Evolutionary conservation across 2,329 filamentous ascomycete genomes (phyloP).

Genomic region (Ampelomyces quisqualis): DNA sequence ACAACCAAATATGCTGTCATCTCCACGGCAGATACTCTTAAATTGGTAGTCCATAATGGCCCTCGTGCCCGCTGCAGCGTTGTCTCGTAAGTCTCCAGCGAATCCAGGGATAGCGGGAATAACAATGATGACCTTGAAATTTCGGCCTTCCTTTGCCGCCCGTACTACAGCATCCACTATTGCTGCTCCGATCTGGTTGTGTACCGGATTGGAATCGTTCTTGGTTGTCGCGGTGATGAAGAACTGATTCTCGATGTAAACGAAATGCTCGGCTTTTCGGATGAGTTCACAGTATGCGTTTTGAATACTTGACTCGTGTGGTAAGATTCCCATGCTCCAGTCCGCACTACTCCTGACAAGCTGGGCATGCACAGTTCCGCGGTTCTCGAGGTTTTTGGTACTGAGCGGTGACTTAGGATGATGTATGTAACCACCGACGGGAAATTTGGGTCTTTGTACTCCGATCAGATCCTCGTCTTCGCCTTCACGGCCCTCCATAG

Average conservation of each 20-base stretch:
- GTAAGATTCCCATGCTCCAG: constrained; percentile 88
- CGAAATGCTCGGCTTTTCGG: constrained; percentile 81
- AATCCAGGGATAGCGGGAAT: constrained; percentile 94
- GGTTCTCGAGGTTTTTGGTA: constrained; percentile 58
- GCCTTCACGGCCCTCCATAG: constrained; percentile 71
- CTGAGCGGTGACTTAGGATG: constrained; percentile 74
- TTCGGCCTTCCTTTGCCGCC: constrained; percentile 77
- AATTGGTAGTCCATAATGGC: constrained; percentile 99
- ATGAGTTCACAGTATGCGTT: constrained; percentile 87
- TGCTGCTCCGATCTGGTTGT: constrained; percentile 82
- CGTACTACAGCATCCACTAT: constrained; percentile 88
- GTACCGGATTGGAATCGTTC: constrained; percentile 79
- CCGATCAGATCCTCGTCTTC: constrained; percentile 82
- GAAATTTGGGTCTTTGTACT: constrained; percentile 85
- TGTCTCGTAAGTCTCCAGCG: constrained; percentile 81
- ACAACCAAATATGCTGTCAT: constrained; percentile 84
- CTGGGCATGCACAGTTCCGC: constrained; percentile 78
- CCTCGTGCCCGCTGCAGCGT: constrained; percentile 76
- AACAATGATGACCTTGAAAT: constrained; percentile 86
- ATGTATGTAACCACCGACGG: constrained; percentile 81
- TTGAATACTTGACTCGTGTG: constrained; percentile 77
- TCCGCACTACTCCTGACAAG: constrained; percentile 86
- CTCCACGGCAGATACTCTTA: constrained; percentile 89
- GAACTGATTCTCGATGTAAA: constrained; percentile 99
- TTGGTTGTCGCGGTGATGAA: constrained; percentile 80